These are phyloP conservation scores for Botrytis paeoniae DNA, from an alignment of 2,329 filamentous ascomycete genomes.

Conservation along the genomic window DNA sequence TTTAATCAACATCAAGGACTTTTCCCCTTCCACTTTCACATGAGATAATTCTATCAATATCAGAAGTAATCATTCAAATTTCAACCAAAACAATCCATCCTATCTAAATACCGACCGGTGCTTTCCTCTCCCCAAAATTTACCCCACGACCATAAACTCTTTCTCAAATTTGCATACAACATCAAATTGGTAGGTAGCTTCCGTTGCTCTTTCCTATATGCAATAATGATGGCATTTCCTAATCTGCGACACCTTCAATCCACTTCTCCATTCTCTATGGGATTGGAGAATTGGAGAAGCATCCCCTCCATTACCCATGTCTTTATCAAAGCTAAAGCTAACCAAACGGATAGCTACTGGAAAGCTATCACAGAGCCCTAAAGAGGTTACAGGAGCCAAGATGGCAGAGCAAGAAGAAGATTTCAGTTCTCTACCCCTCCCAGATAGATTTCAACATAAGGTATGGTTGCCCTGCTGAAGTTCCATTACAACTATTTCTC, in stretches of 20 bases:
- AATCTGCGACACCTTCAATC: conserved; percentile 22
- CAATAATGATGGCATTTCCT: background rate
- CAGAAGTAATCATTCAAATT: background rate
- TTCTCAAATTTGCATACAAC: conserved; percentile 12
- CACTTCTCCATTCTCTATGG: conserved; percentile 20
- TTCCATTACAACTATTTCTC: background rate
- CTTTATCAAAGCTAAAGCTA: conserved; percentile 30
- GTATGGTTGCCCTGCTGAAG: conserved; percentile 40
- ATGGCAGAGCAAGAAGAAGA: conserved; percentile 87
- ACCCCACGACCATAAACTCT: conserved; percentile 19
- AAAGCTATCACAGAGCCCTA: conserved; percentile 25
- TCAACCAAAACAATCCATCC: background rate
- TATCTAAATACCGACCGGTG: background rate
- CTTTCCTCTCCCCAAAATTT: background rate
- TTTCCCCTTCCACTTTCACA: background rate
- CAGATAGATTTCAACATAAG: conserved; percentile 83
- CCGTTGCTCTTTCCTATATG: conserved; percentile 12
- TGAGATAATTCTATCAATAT: background rate
- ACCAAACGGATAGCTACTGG: conserved; percentile 30
- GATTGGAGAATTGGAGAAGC: conserved; percentile 28
- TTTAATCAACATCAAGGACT: background rate
- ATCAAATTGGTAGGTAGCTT: conserved; percentile 11
- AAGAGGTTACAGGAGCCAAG: conserved; percentile 20
- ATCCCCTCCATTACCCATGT: conserved; percentile 21
- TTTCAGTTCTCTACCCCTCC: conserved; percentile 72